A percentile compares a stretch with the other conserved stretches of the same genome.
phyloP scores from a whole-genome alignment of 2,329 filamentous ascomycete species.

The Colletotrichum zoysiae region DNA sequence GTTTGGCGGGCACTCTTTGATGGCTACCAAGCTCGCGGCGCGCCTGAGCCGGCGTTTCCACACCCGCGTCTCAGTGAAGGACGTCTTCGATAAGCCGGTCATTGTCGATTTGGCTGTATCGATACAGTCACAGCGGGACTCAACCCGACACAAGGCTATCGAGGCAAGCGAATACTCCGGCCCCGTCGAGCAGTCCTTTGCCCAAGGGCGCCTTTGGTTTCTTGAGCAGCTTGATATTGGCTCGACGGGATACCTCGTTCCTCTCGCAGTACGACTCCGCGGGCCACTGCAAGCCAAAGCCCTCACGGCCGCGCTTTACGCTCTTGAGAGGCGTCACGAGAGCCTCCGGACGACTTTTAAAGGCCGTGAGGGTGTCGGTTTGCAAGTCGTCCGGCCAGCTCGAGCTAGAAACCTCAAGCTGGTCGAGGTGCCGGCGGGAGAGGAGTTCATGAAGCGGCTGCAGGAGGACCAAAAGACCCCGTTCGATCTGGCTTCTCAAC shows the following conservation, averaged over 20 bases:
- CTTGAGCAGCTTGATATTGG: slow-evolving; percentile 43
- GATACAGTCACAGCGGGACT: not conserved
- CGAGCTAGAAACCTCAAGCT: not conserved
- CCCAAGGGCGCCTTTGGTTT: slow-evolving; percentile 45
- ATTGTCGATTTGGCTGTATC: not conserved
- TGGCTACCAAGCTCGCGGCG: slow-evolving; percentile 31
- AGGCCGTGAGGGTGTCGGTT: slow-evolving; percentile 1
- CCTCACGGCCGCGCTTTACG: slow-evolving; percentile 31
- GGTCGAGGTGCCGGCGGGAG: not conserved
- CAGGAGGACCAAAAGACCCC: not conserved
- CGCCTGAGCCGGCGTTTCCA: slow-evolving; percentile 25
- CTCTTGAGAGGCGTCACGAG: slow-evolving; percentile 44
- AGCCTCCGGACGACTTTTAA: slow-evolving; percentile 43
- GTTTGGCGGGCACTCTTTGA: slow-evolving; percentile 32
- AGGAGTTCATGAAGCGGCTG: not conserved
- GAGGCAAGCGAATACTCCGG: not conserved
- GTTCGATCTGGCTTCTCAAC: not conserved
- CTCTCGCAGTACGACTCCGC: slow-evolving; percentile 34
- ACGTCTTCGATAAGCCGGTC: slow-evolving; percentile 30
- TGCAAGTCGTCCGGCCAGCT: slow-evolving; percentile 29
- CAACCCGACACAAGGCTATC: not conserved
- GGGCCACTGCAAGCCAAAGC: slow-evolving; percentile 39
- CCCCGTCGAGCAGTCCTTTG: slow-evolving; percentile 44
- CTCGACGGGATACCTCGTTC: slow-evolving; percentile 42
- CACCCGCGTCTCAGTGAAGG: slow-evolving; percentile 28